These are phyloP conservation scores for Penicillium olsonii DNA, from an alignment of 2,329 filamentous ascomycete genomes.

Conservation along the genomic window DNA sequence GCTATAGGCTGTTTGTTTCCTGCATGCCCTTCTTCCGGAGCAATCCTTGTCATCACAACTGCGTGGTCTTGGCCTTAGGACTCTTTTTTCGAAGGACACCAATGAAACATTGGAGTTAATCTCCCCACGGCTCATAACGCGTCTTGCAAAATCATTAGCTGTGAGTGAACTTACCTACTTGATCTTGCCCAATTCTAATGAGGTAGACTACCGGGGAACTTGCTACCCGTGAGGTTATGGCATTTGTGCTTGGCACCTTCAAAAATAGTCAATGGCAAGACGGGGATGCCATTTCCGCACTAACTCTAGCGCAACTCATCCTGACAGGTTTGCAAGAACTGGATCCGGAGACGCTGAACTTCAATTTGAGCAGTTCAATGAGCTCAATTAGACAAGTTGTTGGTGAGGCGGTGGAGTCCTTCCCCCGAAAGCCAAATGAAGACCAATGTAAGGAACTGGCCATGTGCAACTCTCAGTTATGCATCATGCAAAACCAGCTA, in stretches of 20 bases:
- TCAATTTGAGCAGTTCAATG: slow-evolving; percentile 12
- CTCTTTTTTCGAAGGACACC: slow-evolving; percentile 29
- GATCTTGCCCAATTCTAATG: neutral
- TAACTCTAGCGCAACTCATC: slow-evolving; percentile 27
- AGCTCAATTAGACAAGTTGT: slow-evolving; percentile 19
- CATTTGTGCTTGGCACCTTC: slow-evolving; percentile 26
- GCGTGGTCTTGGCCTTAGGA: slow-evolving; percentile 23
- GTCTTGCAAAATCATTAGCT: slow-evolving; percentile 39
- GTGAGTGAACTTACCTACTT: slow-evolving; percentile 36
- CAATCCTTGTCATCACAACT: slow-evolving; percentile 30
- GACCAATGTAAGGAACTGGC: slow-evolving; percentile 21
- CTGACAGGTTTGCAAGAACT: slow-evolving; percentile 25
- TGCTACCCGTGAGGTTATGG: slow-evolving; percentile 23
- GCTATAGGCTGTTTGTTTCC: slow-evolving; percentile 33
- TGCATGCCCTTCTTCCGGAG: slow-evolving; percentile 30
- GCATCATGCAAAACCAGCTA: slow-evolving; percentile 27
- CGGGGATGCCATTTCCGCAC: slow-evolving; percentile 11
- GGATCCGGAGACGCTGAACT: slow-evolving; percentile 8
- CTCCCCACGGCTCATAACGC: slow-evolving; percentile 24
- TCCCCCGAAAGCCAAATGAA: slow-evolving; percentile 19
- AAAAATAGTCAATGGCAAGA: slow-evolving; percentile 4
- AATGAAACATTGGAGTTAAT: slow-evolving; percentile 22
- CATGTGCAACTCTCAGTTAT: slow-evolving; percentile 18
- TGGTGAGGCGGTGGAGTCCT: slow-evolving; percentile 18
- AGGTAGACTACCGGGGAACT: slow-evolving; percentile 23